Conservation (phyloP, 192 early-diverging fungal species). For the Coemansia sp. region DNA sequence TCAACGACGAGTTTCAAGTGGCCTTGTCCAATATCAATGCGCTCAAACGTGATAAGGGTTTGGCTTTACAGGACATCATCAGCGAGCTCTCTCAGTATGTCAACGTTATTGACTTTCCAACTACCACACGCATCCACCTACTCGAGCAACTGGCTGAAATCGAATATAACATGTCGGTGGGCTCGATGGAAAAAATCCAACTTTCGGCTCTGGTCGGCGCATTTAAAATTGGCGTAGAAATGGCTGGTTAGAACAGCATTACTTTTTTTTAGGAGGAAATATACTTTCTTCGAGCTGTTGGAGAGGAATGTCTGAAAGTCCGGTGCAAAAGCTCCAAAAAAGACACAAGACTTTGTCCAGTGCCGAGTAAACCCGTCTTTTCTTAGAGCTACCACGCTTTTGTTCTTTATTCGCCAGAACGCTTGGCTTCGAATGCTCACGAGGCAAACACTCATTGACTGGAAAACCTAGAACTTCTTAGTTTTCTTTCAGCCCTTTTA, state of each 20-base stretch:
- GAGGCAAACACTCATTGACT: too few relatives aligned
- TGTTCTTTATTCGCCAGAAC: too few relatives aligned
- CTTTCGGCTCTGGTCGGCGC: slow-evolving; percentile 81
- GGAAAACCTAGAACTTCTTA: too few relatives aligned
- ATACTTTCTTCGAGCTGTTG: too few relatives aligned
- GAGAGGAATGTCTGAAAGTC: too few relatives aligned
- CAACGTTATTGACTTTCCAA: slow-evolving; percentile 70
- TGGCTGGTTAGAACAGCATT: slow-evolving; percentile 42
- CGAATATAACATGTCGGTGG: slow-evolving; percentile 78
- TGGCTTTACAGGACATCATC: slow-evolving; percentile 90
- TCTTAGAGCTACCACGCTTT: too few relatives aligned
- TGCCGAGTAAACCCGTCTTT: too few relatives aligned
- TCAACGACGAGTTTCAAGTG: slow-evolving; percentile 81
- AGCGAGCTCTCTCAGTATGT: slow-evolving; percentile 71
- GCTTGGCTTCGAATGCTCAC: too few relatives aligned
- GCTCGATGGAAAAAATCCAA: slow-evolving; percentile 85
- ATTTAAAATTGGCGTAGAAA: slow-evolving; percentile 75
- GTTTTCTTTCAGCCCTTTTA: too few relatives aligned
- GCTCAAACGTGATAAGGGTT: slow-evolving; percentile 79
- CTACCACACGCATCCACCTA: slow-evolving; percentile 63
- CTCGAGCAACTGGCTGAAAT: slow-evolving; percentile 83
- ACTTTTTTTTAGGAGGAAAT: background rate
- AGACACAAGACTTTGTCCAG: too few relatives aligned
- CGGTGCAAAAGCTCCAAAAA: too few relatives aligned
- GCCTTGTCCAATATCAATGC: slow-evolving; percentile 67